A percentile compares a stretch with the other conserved stretches of the same genome.
These are phyloP conservation scores for Alternaria alternata DNA, from an alignment of 2,329 filamentous ascomycete species.

Conservation along the genomic window DNA sequence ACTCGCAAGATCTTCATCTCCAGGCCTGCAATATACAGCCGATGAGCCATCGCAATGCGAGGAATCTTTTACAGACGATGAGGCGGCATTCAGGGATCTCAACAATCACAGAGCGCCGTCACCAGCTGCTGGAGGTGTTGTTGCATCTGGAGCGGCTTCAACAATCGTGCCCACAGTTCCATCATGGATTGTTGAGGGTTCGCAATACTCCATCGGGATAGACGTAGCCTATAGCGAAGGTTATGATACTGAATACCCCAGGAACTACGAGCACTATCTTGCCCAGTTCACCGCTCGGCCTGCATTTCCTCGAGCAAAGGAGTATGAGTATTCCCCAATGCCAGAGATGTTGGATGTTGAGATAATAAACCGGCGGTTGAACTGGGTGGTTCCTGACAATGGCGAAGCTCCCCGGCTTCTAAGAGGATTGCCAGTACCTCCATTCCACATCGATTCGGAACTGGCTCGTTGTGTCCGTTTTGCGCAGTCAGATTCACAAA, in stretches of 20 bases:
- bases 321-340: not conserved
- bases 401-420: not conserved
- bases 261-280: not conserved
- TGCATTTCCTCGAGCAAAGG: not conserved
- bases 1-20: not conserved
- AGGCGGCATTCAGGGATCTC: not conserved
- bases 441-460: not conserved
- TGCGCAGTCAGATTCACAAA: conserved; percentile 5
- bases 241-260: not conserved
- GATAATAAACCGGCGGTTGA: not conserved
- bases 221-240: not conserved
- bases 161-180: not conserved
- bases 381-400: not conserved
- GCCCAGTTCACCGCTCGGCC: not conserved
- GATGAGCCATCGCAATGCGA: not conserved
- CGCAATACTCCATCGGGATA: not conserved
- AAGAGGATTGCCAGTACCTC: not conserved
- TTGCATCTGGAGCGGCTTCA: not conserved
- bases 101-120: not conserved
- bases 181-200: not conserved
- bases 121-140: not conserved
- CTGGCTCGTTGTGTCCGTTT: conserved; percentile 15
- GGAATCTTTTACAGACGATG: not conserved
- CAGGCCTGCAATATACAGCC: not conserved
- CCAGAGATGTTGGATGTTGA: not conserved